Evolutionary conservation across 129 eudicot genomes (phyloP).

Genomic region (Pulicaria dysenterica): DNA sequence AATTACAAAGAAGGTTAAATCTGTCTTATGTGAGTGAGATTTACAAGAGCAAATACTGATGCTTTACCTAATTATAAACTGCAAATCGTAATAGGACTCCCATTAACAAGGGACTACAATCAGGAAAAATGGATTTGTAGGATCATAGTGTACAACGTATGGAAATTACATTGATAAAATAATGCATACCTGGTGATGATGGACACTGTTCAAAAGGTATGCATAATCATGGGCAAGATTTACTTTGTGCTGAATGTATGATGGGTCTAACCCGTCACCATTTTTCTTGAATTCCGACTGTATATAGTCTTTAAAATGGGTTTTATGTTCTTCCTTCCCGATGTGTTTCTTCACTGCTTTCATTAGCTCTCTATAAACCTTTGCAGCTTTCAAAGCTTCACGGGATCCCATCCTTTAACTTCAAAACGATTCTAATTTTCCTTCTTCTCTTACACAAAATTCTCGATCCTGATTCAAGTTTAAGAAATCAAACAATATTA

Average conservation of each 20-base stretch:
- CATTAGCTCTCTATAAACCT: constrained; percentile 63
- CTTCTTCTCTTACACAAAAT: constrained; percentile 6
- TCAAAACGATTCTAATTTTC: constrained; percentile 7
- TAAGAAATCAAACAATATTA: not conserved
- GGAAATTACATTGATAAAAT: not conserved
- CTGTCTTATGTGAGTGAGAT: not conserved
- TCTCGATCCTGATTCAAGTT: constrained; percentile 18
- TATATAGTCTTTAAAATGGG: constrained; percentile 68
- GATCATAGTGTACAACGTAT: not conserved
- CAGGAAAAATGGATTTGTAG: not conserved
- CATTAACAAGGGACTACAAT: not conserved
- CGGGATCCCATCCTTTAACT: constrained; percentile 52
- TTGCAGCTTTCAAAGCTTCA: constrained; percentile 51
- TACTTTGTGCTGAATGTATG: constrained; percentile 51
- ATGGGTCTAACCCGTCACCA: constrained; percentile 37
- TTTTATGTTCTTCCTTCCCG: constrained; percentile 71
- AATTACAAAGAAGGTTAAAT: not conserved
- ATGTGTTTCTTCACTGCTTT: constrained; percentile 80
- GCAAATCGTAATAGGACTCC: not conserved
- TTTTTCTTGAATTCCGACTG: constrained; percentile 68
- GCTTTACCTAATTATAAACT: not conserved
- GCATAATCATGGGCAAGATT: constrained; percentile 81
- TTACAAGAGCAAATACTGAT: not conserved
- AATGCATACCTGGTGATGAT: constrained; percentile 73
- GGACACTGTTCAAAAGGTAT: constrained; percentile 67